A percentile compares a stretch with the other conserved stretches of the same genome.
Conservation (phyloP, 305 asterid species). For the Salvia sclarea region DNA sequence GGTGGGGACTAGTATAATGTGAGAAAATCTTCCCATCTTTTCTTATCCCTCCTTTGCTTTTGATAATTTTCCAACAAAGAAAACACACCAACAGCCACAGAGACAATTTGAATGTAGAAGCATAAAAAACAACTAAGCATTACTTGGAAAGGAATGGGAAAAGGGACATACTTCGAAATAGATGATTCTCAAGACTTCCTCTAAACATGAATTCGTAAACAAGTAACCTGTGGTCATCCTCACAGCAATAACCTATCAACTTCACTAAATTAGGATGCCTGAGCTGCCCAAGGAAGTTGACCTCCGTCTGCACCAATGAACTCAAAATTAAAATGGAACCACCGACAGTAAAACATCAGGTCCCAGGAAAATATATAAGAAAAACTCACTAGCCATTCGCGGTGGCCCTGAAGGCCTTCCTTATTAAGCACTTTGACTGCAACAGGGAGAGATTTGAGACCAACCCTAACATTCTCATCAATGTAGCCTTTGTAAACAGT, state of each 20-base stretch:
- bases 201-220: constrained; percentile 98
- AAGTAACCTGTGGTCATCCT: constrained; percentile 95
- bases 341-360: background rate
- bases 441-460: constrained; percentile 92
- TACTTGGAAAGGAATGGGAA: constrained; percentile 35
- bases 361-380: background rate
- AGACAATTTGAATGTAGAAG: background rate
- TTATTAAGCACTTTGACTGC: constrained; percentile 97
- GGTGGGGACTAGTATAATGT: no score
- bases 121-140: constrained; percentile 25
- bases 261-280: constrained; percentile 95
- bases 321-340: background rate
- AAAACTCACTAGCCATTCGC: constrained; percentile 92
- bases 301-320: constrained; percentile 69
- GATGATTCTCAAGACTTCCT: constrained; percentile 97
- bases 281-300: constrained; percentile 94
- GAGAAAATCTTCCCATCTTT: no score
- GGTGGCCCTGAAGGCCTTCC: constrained; percentile 99
- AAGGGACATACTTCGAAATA: constrained; percentile 81
- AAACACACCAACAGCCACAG: no score
- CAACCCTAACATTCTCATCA: constrained; percentile 95
- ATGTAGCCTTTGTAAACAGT: constrained; percentile 97
- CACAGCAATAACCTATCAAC: constrained; percentile 97
- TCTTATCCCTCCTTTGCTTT: no score
- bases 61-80: no score